Percentiles rank a stretch among this genome's conserved stretches.
Conservation (phyloP, 176 grass and related monocot genomes). For the Carex littledalei region DNA sequence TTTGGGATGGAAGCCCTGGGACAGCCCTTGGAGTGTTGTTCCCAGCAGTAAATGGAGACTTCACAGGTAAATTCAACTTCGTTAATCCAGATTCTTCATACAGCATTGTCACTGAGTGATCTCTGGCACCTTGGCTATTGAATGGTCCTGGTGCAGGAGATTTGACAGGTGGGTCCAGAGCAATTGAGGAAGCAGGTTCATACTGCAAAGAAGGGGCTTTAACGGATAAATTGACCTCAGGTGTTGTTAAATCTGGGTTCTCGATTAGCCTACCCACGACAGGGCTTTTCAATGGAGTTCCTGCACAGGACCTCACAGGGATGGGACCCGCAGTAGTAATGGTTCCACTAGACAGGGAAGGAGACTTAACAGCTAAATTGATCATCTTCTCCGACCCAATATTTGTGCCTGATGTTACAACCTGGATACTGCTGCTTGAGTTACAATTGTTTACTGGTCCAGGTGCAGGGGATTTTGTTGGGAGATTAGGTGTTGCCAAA, state of each 20-base stretch:
- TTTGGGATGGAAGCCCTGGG: background rate
- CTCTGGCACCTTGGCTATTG: conserved; percentile 4
- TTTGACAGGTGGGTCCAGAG: conserved; percentile 30
- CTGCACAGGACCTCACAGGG: background rate
- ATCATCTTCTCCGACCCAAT: background rate
- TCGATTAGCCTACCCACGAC: background rate
- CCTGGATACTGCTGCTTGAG: background rate
- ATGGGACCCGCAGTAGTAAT: background rate
- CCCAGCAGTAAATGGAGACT: background rate
- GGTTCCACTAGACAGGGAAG: background rate
- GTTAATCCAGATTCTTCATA: background rate
- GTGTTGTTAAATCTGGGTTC: background rate
- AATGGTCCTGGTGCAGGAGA: background rate
- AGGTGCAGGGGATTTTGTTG: background rate
- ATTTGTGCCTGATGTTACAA: background rate
- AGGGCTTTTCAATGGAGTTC: background rate
- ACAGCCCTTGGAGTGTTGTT: background rate
- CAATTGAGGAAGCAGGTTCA: conserved; percentile 16
- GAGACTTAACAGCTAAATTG: background rate
- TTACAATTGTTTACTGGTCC: background rate
- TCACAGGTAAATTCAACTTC: background rate
- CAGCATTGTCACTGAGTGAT: background rate
- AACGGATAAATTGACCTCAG: background rate
- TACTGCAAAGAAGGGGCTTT: background rate
- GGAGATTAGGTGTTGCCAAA: background rate